A percentile compares a stretch with the other conserved stretches of the same genome.
These are phyloP conservation scores for Exophiala phaeomuriformis DNA, from an alignment of 2,329 filamentous ascomycete genomes.

Conservation along the genomic window DNA sequence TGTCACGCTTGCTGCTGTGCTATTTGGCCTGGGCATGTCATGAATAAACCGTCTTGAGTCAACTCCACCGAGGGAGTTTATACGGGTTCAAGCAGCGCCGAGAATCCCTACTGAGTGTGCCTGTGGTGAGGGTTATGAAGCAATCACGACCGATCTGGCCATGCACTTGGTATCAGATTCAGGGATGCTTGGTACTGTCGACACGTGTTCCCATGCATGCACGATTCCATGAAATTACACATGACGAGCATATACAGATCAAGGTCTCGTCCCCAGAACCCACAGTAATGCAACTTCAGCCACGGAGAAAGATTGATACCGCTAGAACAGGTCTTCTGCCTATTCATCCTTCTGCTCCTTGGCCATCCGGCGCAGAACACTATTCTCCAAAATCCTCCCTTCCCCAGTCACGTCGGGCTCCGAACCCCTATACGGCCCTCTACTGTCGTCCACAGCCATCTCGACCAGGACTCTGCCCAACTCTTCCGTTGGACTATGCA, in stretches of 20 bases:
- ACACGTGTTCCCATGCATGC: too few relatives aligned
- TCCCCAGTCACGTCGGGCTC: slow-evolving; percentile 9
- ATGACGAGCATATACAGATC: neutral
- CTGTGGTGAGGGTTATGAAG: too few relatives aligned
- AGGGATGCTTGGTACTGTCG: too few relatives aligned
- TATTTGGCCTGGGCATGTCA: slow-evolving; percentile 21
- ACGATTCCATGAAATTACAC: too few relatives aligned
- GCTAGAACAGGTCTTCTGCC: neutral
- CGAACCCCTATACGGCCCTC: slow-evolving; percentile 3
- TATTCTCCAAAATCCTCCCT: slow-evolving; percentile 16
- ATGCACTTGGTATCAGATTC: too few relatives aligned
- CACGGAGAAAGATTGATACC: neutral
- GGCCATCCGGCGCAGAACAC: slow-evolving; percentile 12
- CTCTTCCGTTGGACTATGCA: slow-evolving; percentile 36
- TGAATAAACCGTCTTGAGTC: neutral
- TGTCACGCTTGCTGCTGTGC: slow-evolving; percentile 16
- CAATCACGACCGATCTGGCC: too few relatives aligned
- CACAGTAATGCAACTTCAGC: too few relatives aligned
- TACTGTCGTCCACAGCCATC: slow-evolving; percentile 41
- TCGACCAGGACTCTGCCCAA: slow-evolving; percentile 44
- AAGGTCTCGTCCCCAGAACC: neutral
- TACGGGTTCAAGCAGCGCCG: too few relatives aligned
- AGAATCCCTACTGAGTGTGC: too few relatives aligned
- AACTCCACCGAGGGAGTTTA: too few relatives aligned
- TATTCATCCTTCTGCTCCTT: slow-evolving; percentile 1